Conservation (phyloP, 2,329 filamentous ascomycete genomes). For the Calonectria honghensis region DNA sequence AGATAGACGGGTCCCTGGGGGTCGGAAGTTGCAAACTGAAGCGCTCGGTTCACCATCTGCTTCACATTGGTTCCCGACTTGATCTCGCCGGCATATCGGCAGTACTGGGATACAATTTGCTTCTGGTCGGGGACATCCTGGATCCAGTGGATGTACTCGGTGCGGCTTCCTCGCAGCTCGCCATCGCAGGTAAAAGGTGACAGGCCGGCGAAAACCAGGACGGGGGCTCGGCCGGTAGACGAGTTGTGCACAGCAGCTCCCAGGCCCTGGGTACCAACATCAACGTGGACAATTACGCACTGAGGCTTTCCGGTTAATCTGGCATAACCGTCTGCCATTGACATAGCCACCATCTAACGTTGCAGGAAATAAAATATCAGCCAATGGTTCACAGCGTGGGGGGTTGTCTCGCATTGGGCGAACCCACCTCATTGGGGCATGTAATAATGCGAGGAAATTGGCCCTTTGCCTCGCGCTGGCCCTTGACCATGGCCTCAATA, state of each 20-base stretch:
- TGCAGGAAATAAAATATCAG: constrained; percentile 34
- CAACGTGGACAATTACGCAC: constrained; percentile 86
- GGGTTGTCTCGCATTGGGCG: background rate
- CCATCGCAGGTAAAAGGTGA: constrained; percentile 86
- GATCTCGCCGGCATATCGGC: constrained; percentile 87
- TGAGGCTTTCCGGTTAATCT: constrained; percentile 83
- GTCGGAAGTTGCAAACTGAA: constrained; percentile 87
- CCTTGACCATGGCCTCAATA: constrained; percentile 87
- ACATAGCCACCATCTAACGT: constrained; percentile 85
- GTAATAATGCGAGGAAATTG: constrained; percentile 85
- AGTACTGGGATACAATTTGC: constrained; percentile 88
- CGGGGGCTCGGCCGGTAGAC: constrained; percentile 82
- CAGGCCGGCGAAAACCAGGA: constrained; percentile 86
- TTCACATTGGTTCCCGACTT: constrained; percentile 91
- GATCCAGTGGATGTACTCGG: constrained; percentile 91
- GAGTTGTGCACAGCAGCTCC: constrained; percentile 88
- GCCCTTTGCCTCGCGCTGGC: constrained; percentile 78
- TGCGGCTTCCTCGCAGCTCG: constrained; percentile 84
- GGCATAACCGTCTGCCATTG: constrained; percentile 89
- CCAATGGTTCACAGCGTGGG: background rate
- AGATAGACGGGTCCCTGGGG: constrained; percentile 89
- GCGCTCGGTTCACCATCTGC: constrained; percentile 89
- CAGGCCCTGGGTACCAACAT: constrained; percentile 87
- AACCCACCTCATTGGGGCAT: constrained; percentile 83
- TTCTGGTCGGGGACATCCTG: constrained; percentile 90